phyloP scores from a whole-genome alignment of 2,329 filamentous ascomycete genomes.

The Cladosporium phlei region DNA sequence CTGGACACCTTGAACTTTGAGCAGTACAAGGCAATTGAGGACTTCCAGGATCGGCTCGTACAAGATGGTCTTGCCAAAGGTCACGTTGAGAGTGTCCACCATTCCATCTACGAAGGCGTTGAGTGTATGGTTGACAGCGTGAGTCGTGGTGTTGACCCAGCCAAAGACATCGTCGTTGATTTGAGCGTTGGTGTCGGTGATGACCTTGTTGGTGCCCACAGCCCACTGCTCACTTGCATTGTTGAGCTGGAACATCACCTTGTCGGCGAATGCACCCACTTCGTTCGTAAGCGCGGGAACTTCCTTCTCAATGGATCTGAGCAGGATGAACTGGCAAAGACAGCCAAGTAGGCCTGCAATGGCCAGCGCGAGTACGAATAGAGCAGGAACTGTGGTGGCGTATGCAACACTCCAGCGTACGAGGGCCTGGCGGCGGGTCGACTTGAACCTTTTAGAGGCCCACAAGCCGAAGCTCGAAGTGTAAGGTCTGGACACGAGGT shows the following conservation, averaged over 20 bases:
- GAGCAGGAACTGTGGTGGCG: conserved; percentile 73
- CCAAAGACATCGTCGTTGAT: conserved; percentile 82
- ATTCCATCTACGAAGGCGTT: conserved; percentile 77
- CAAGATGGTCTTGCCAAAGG: conserved; percentile 78
- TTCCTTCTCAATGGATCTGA: conserved; percentile 67
- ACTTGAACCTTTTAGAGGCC: conserved; percentile 61
- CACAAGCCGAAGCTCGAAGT: conserved; percentile 69
- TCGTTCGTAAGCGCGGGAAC: conserved; percentile 69
- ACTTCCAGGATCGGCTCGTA: conserved; percentile 73
- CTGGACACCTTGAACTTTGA: conserved; percentile 81
- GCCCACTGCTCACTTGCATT: conserved; percentile 74
- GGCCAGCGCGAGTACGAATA: conserved; percentile 82
- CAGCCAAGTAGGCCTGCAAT: conserved; percentile 78
- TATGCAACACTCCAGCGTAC: conserved; percentile 82
- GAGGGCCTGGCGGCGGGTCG: conserved; percentile 62
- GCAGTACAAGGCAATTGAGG: conserved; percentile 77
- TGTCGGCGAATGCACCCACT: conserved; percentile 72
- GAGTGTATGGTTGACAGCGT: conserved; percentile 77
- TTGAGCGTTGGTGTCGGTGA: conserved; percentile 59
- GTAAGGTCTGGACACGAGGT: conserved; percentile 77
- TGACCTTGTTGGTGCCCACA: conserved; percentile 66
- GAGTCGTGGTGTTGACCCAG: conserved; percentile 80
- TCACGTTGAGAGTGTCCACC: conserved; percentile 64
- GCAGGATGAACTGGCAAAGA: conserved; percentile 75
- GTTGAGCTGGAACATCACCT: conserved; percentile 68